Conservation (phyloP, 2,329 filamentous ascomycete genomes). For the Ophiostoma tasmaniense region DNA sequence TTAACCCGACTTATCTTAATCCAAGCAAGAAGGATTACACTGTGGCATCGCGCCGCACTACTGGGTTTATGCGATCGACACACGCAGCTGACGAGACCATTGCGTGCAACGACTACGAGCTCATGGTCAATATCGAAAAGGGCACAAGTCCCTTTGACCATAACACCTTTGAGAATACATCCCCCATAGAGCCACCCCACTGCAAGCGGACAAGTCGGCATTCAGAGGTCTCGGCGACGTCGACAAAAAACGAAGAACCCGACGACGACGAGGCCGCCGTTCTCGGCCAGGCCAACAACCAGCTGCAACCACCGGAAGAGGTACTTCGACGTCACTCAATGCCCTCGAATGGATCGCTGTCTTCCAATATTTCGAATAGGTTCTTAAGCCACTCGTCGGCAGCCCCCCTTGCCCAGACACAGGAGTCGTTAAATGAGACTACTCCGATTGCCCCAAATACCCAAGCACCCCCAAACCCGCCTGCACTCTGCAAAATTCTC, state of each 20-base stretch:
- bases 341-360: background rate
- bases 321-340: background rate
- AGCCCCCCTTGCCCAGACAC: background rate
- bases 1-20: background rate
- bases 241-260: background rate
- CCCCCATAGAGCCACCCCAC: background rate
- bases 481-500: constrained; percentile 10
- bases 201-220: background rate
- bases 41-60: background rate
- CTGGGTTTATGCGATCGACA: background rate
- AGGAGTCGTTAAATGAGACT: background rate
- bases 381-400: background rate
- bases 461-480: background rate
- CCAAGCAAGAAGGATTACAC: background rate
- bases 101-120: constrained; percentile 11
- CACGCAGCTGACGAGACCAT: background rate
- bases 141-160: background rate
- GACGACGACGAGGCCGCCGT: background rate
- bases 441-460: background rate
- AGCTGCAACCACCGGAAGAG: background rate
- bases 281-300: constrained; percentile 1
- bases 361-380: background rate
- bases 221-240: background rate
- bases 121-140: constrained; percentile 13
- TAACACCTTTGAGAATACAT: background rate